Evolutionary conservation across 306 rosid species (phyloP).

Genomic region (Cicer judaicum): DNA sequence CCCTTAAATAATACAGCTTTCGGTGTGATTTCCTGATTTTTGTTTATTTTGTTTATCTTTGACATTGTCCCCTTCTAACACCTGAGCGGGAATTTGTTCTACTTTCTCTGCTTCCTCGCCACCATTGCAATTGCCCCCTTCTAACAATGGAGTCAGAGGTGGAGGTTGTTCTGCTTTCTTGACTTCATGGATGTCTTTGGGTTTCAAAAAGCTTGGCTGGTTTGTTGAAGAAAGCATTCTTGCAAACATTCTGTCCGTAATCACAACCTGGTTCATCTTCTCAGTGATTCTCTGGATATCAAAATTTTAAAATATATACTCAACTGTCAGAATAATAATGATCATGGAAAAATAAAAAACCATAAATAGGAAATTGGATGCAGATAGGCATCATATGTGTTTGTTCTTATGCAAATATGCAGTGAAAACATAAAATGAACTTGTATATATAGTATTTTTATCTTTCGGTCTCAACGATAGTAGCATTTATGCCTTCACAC

Average conservation of each 20-base stretch:
- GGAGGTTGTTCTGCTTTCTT: conserved; percentile 49
- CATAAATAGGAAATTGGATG: conserved; percentile 30
- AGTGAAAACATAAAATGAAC: conserved; percentile 34
- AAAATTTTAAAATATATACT: conserved; percentile 32
- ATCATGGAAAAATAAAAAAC: conserved; percentile 29
- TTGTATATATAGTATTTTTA: conserved; percentile 11
- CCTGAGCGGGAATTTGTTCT: conserved; percentile 44
- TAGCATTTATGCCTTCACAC: conserved; percentile 17
- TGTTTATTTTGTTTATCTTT: conserved; percentile 12
- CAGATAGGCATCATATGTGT: conserved; percentile 7
- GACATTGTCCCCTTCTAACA: conserved; percentile 44
- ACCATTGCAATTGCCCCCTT: conserved; percentile 45
- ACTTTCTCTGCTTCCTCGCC: conserved; percentile 48
- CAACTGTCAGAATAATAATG: conserved; percentile 30
- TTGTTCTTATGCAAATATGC: conserved; percentile 12
- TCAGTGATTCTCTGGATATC: conserved; percentile 70
- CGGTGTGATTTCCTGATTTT: conserved; percentile 44
- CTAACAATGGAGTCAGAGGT: conserved; percentile 49
- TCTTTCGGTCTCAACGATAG: conserved; percentile 20
- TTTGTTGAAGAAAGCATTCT: conserved; percentile 67
- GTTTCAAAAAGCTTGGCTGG: conserved; percentile 71
- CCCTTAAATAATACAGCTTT: conserved; percentile 35
- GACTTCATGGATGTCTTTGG: conserved; percentile 49
- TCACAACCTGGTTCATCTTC: conserved; percentile 81
- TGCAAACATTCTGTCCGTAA: conserved; percentile 95